Conservation (phyloP, 257 asterid genomes). For the Nicotiana noctiflora region DNA sequence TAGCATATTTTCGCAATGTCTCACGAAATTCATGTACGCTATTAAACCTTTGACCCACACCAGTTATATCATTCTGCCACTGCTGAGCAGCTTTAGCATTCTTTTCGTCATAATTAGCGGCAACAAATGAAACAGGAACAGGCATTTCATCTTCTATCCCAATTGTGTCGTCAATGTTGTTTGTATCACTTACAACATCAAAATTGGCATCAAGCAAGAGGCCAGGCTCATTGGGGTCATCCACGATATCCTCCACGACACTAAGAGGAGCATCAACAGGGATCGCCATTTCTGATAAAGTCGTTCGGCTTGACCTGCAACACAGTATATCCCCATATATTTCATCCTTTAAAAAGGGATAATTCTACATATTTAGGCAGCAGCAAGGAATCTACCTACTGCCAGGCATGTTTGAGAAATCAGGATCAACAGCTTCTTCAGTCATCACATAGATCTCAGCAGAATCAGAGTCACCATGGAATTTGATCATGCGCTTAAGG, state of each 20-base stretch:
- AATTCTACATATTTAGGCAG: slow-evolving; percentile 17
- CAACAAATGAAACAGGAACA: slow-evolving; percentile 33
- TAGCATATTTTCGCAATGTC: slow-evolving; percentile 81
- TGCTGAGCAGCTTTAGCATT: slow-evolving; percentile 74
- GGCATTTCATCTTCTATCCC: slow-evolving; percentile 50
- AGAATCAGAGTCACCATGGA: slow-evolving; percentile 58
- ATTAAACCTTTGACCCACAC: slow-evolving; percentile 95
- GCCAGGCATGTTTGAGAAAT: slow-evolving; percentile 76
- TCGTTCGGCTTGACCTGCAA: slow-evolving; percentile 95
- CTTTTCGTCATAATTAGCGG: slow-evolving; percentile 49
- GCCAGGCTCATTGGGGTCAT: slow-evolving; percentile 55
- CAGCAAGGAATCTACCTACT: slow-evolving; percentile 65
- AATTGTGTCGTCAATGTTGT: slow-evolving; percentile 19
- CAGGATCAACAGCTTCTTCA: slow-evolving; percentile 70
- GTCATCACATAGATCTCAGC: slow-evolving; percentile 71
- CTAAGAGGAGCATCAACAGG: slow-evolving; percentile 53
- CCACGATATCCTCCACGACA: slow-evolving; percentile 49
- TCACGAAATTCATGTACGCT: slow-evolving; percentile 96
- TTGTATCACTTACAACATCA: slow-evolving; percentile 71
- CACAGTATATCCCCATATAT: slow-evolving; percentile 17
- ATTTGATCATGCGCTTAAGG: slow-evolving; percentile 76
- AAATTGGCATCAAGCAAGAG: slow-evolving; percentile 55
- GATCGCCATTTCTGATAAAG: slow-evolving; percentile 64
- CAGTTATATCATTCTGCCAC: slow-evolving; percentile 88
- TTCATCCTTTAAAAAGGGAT: slow-evolving; percentile 20